phyloP scores from a whole-genome alignment of 148 eudicot species.

The Rhododendron vialii region DNA sequence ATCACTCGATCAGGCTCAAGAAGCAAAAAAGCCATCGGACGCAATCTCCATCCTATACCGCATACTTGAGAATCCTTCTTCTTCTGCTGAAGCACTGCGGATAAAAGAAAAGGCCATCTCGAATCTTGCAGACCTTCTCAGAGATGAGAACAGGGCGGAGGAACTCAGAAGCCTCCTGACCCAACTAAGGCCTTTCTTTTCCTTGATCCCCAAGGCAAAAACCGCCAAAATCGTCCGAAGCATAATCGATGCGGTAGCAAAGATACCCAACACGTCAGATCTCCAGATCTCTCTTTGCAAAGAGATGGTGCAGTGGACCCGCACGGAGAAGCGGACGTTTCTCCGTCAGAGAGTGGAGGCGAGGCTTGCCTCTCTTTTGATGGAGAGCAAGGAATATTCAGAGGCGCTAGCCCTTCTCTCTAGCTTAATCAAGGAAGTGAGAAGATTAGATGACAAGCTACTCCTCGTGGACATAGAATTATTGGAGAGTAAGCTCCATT shows the following conservation, averaged over 20 bases:
- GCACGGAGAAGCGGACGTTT: slow-evolving; percentile 34
- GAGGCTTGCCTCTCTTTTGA: slow-evolving; percentile 35
- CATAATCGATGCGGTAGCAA: slow-evolving; percentile 32
- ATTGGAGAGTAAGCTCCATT: slow-evolving; percentile 37
- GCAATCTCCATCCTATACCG: slow-evolving; percentile 32
- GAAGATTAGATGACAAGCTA: slow-evolving; percentile 35
- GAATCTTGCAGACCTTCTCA: slow-evolving; percentile 29
- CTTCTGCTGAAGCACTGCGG: slow-evolving; percentile 30
- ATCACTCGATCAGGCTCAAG: slow-evolving; percentile 30
- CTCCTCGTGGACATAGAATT: slow-evolving; percentile 38
- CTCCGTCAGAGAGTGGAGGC: slow-evolving; percentile 39
- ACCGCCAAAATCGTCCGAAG: slow-evolving; percentile 37
- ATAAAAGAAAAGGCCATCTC: slow-evolving; percentile 34
- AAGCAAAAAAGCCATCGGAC: slow-evolving; percentile 29
- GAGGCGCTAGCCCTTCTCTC: slow-evolving; percentile 34
- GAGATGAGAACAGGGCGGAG: slow-evolving; percentile 27
- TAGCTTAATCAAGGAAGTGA: slow-evolving; percentile 32
- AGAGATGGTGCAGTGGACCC: slow-evolving; percentile 38
- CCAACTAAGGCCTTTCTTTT: slow-evolving; percentile 36
- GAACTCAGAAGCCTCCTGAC: slow-evolving; percentile 32
- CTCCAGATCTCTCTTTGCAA: slow-evolving; percentile 39
- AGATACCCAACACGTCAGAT: slow-evolving; percentile 35
- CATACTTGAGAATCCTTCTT: slow-evolving; percentile 29
- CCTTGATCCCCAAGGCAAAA: slow-evolving; percentile 38
- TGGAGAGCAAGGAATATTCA: slow-evolving; percentile 39